Evolutionary conservation across 1,139 yeast genomes (phyloP).

Genomic region (Scheffersomyces cryptocercus): DNA sequence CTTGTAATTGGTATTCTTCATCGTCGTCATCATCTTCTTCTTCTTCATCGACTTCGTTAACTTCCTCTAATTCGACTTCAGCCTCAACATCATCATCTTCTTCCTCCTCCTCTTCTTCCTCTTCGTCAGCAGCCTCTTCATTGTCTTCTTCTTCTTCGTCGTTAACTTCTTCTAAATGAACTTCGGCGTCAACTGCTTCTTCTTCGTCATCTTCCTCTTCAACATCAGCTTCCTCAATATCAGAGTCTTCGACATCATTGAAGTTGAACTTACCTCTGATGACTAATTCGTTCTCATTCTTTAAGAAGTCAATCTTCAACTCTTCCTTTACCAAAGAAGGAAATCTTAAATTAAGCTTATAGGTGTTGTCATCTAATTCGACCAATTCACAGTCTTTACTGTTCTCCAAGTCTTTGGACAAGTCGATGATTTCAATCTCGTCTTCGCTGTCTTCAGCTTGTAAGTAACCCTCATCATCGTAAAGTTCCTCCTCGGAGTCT

Average conservation of each 20-base stretch:
- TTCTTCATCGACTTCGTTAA: conserved; percentile 2
- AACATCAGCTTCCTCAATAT: conserved; percentile 21
- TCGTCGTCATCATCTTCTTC: conserved; percentile 9
- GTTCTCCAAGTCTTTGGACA: conserved; percentile 44
- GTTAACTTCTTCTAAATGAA: conserved; percentile 4
- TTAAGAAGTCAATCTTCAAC: conserved; percentile 43
- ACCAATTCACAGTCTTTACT: conserved; percentile 49
- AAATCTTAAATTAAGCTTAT: conserved; percentile 45
- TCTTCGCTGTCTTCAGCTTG: conserved; percentile 37
- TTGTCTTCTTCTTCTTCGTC: conserved; percentile 5
- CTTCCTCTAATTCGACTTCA: conserved; percentile 5
- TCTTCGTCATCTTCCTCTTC: conserved; percentile 20
- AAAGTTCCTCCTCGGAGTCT: conserved; percentile 9
- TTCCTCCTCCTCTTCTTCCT: conserved; percentile 10
- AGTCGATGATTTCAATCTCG: conserved; percentile 41
- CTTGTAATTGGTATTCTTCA: conserved; percentile 9
- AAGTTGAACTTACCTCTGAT: conserved; percentile 45
- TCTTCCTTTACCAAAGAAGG: conserved; percentile 48
- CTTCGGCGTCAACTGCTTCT: conserved; percentile 11
- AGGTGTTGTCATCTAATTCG: conserved; percentile 41
- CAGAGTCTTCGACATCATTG: conserved; percentile 19
- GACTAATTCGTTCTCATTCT: conserved; percentile 44
- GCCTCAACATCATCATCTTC: conserved; percentile 10
- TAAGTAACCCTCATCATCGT: conserved; percentile 24
- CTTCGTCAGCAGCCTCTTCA: conserved; percentile 14